Percentiles rank a stretch among this genome's conserved stretches.
Evolutionary conservation across 2,329 filamentous ascomycete species (phyloP).

Genomic region (Fusarium sarcochroum): DNA sequence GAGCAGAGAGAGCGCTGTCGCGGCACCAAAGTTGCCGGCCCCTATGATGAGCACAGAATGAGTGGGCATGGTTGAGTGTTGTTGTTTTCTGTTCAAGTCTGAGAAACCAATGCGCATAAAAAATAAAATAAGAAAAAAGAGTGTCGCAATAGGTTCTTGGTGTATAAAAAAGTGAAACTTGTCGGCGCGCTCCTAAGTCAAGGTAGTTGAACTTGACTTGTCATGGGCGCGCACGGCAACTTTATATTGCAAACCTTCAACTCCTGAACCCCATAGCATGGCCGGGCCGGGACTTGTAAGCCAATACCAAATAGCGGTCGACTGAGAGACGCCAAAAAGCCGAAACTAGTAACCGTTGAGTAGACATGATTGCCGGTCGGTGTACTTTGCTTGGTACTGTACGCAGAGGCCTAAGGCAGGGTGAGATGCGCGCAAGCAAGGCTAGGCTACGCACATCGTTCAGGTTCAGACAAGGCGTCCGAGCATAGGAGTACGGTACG

Average conservation of each 20-base stretch:
- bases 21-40: slow-evolving; percentile 61
- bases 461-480: slow-evolving; percentile 30
- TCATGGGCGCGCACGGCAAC: slow-evolving; percentile 30
- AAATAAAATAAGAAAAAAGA: not conserved
- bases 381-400: slow-evolving; percentile 27
- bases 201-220: too few relatives aligned
- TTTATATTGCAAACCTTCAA: slow-evolving; percentile 44
- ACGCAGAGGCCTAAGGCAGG: slow-evolving; percentile 30
- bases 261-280: slow-evolving; percentile 12
- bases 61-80: slow-evolving; percentile 29
- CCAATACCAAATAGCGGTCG: slow-evolving; percentile 44
- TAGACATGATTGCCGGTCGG: slow-evolving; percentile 30
- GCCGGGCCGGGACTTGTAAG: slow-evolving; percentile 43
- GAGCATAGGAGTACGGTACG: slow-evolving; percentile 19
- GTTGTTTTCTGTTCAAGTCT: slow-evolving; percentile 21
- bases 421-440: slow-evolving; percentile 34
- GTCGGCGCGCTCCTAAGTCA: slow-evolving; percentile 21
- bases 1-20: slow-evolving; percentile 57
- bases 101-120: slow-evolving; percentile 16
- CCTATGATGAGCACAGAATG: slow-evolving; percentile 57
- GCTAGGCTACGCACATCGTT: slow-evolving; percentile 15
- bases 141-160: slow-evolving; percentile 27
- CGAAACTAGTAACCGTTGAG: slow-evolving; percentile 40
- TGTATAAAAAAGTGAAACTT: slow-evolving; percentile 38
- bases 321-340: slow-evolving; percentile 41